phyloP scores from a whole-genome alignment of 768 basidiomycete genomes.

The Dentipellis sp. region DNA sequence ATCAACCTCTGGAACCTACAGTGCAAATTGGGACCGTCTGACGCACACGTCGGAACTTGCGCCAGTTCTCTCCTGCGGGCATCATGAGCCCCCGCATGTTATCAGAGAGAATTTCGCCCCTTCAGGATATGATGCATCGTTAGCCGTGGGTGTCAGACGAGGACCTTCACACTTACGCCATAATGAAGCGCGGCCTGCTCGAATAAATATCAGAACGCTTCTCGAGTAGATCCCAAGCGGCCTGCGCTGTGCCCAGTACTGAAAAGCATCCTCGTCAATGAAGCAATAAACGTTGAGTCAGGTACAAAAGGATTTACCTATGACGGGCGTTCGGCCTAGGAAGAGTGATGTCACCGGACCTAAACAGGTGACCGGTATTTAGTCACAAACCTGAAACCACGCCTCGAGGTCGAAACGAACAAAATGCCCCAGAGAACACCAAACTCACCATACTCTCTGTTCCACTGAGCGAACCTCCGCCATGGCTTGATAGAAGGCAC shows the following conservation, averaged over 20 bases:
- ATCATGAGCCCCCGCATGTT: slow-evolving; percentile 38
- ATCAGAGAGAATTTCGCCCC: slow-evolving; percentile 37
- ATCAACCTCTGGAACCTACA: not conserved
- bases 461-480: slow-evolving; percentile 40
- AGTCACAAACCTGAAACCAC: not conserved
- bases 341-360: slow-evolving; percentile 33
- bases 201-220: slow-evolving; percentile 39
- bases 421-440: not conserved
- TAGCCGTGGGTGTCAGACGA: slow-evolving; percentile 1
- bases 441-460: slow-evolving; percentile 31
- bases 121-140: slow-evolving; percentile 3
- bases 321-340: slow-evolving; percentile 33
- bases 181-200: slow-evolving; percentile 36
- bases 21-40: not conserved
- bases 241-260: slow-evolving; percentile 37
- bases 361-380: not conserved
- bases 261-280: not conserved
- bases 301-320: slow-evolving; percentile 19
- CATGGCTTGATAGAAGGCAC: slow-evolving; percentile 37
- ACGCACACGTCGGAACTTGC: slow-evolving; percentile 36
- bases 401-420: not conserved
- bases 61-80: slow-evolving; percentile 34
- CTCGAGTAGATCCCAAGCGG: slow-evolving; percentile 38
- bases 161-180: slow-evolving; percentile 20
- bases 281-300: not conserved